Evolutionary conservation across 805 yeast genomes (phyloP).

Genomic region (Teunomyces cretensis): DNA sequence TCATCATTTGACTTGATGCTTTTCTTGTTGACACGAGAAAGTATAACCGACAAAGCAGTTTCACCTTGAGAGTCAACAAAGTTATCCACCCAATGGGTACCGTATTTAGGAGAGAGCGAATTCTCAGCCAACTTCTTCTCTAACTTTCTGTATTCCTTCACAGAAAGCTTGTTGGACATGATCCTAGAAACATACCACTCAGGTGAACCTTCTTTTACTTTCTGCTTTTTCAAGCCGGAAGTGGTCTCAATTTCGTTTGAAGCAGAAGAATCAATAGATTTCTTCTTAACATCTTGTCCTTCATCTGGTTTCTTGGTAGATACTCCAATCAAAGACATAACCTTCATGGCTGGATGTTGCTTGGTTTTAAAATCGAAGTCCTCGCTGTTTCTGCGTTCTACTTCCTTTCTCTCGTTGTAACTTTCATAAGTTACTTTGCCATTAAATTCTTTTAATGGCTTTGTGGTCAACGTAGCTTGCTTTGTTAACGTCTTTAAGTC

Average conservation of each 20-base stretch:
- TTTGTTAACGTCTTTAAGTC: conserved; percentile 28
- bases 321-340: conserved; percentile 10
- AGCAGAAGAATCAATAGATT: conserved; percentile 9
- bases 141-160: conserved; percentile 34
- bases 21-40: conserved; percentile 38
- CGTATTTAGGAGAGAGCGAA: conserved; percentile 17
- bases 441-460: neutral
- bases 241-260: conserved; percentile 12
- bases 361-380: conserved; percentile 3
- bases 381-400: neutral
- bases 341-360: conserved; percentile 10
- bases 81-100: conserved; percentile 27
- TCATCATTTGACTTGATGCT: conserved; percentile 46
- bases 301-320: conserved; percentile 4
- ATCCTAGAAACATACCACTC: conserved; percentile 41
- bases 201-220: conserved; percentile 38
- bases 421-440: neutral
- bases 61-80: conserved; percentile 46
- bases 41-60: conserved; percentile 39
- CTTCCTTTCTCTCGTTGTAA: neutral
- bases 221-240: conserved; percentile 18
- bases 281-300: conserved; percentile 11
- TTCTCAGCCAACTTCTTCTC: conserved; percentile 31
- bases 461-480: conserved; percentile 7
- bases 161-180: conserved; percentile 31